Conservation (phyloP, 805 yeast genomes). For the Alloascoidea africana region DNA sequence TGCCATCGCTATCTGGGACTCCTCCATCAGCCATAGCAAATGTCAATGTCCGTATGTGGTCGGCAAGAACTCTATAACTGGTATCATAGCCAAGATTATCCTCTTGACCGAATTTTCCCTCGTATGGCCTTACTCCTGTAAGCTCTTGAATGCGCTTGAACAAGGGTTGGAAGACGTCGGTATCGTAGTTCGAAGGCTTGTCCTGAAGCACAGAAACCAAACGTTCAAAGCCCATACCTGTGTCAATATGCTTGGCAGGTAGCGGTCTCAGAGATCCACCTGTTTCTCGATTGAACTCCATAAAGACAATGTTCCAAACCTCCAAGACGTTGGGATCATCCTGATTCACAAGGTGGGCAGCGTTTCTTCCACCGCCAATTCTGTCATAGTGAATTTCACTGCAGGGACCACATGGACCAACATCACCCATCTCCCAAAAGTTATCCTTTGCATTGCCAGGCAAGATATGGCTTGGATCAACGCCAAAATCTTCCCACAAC, state of each 20-base stretch:
- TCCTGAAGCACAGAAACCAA: slow-evolving; percentile 88
- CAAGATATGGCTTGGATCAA: slow-evolving; percentile 78
- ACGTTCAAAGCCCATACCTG: slow-evolving; percentile 98
- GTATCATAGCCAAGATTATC: slow-evolving; percentile 91
- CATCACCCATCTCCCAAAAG: slow-evolving; percentile 99
- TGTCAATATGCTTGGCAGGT: slow-evolving; percentile 93
- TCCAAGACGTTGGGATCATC: slow-evolving; percentile 98
- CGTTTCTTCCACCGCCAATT: slow-evolving; percentile 97
- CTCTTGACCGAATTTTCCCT: slow-evolving; percentile 87
- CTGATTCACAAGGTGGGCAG: slow-evolving; percentile 76
- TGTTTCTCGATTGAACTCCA: slow-evolving; percentile 91
- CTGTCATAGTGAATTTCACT: slow-evolving; percentile 96
- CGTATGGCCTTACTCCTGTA: slow-evolving; percentile 82
- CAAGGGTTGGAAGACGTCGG: slow-evolving; percentile 89
- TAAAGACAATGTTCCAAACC: slow-evolving; percentile 95
- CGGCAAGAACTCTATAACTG: slow-evolving; percentile 96
- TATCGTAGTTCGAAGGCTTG: slow-evolving; percentile 87
- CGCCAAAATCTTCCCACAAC: slow-evolving; percentile 79
- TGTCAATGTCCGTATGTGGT: slow-evolving; percentile 93
- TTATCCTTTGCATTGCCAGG: slow-evolving; percentile 88
- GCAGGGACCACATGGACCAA: slow-evolving; percentile 99
- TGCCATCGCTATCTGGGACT: slow-evolving; percentile 97
- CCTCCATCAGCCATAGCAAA: slow-evolving; percentile 98
- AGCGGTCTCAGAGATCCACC: slow-evolving; percentile 65
- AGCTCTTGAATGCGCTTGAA: slow-evolving; percentile 79